A percentile compares a stretch with the other conserved stretches of the same genome.
Evolutionary conservation across 176 grass and related monocot species (phyloP).

Genomic region (Carex pumila): DNA sequence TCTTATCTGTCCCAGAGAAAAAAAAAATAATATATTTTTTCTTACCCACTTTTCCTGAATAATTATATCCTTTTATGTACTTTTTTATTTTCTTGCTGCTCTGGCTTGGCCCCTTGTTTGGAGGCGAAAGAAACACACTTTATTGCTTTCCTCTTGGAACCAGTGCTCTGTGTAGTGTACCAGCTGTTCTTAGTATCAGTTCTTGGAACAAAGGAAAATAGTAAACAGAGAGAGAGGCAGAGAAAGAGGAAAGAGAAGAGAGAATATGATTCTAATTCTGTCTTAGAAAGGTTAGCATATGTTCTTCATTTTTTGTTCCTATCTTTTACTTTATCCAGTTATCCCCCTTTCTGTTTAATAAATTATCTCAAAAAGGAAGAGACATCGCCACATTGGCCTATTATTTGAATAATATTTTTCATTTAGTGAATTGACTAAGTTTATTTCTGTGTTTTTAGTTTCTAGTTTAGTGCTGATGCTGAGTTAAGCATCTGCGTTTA

Average conservation of each 20-base stretch:
- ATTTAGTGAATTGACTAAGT: constrained; percentile 1
- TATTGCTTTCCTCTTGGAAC: constrained; percentile 18
- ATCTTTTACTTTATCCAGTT: constrained; percentile 2
- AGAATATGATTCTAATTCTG: neutral
- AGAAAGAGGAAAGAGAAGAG: neutral
- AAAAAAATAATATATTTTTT: neutral
- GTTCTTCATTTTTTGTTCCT: neutral
- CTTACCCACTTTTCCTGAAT: constrained; percentile 5
- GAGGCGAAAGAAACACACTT: neutral
- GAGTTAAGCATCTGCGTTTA: too few species aligned
- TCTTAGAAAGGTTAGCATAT: constrained; percentile 15
- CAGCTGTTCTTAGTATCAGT: neutral
- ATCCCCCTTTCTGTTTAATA: neutral
- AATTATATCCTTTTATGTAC: neutral
- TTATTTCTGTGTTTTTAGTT: too few species aligned
- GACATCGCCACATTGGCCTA: neutral
- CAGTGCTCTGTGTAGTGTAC: neutral
- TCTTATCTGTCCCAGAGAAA: constrained; percentile 9
- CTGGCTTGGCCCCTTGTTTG: constrained; percentile 18
- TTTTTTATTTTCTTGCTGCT: constrained; percentile 17
- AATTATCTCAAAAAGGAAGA: constrained; percentile 8
- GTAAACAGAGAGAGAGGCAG: neutral
- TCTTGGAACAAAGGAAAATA: neutral
- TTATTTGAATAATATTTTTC: constrained; percentile 22
- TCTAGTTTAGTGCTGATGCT: too few species aligned